These are phyloP conservation scores for Castanea crenata DNA, from an alignment of 306 rosid genomes.

Conservation along the genomic window DNA sequence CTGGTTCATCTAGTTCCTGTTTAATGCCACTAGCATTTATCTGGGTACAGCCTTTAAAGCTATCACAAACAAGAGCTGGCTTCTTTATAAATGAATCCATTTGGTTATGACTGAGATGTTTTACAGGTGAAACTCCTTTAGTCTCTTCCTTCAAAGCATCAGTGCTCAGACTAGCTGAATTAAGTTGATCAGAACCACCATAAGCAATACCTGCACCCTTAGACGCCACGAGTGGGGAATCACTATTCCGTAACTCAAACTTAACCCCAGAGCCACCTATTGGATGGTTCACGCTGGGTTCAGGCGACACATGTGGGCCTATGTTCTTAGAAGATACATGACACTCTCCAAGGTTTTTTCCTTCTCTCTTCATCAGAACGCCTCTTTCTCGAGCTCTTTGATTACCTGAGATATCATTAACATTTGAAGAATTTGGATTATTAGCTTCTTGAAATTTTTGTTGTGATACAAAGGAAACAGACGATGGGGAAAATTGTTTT, in stretches of 20 bases:
- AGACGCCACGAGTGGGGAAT: constrained; percentile 30
- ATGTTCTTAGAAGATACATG: constrained; percentile 39
- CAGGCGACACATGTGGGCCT: constrained; percentile 39
- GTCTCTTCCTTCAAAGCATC: constrained; percentile 39
- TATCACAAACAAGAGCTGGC: constrained; percentile 33
- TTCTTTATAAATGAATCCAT: constrained; percentile 37
- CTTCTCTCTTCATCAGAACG: constrained; percentile 41
- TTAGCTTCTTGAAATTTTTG: constrained; percentile 27
- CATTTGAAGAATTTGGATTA: constrained; percentile 39
- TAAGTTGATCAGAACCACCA: constrained; percentile 34
- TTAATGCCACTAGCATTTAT: constrained; percentile 39
- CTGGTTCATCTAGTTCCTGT: constrained; percentile 35
- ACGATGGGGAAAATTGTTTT: constrained; percentile 37
- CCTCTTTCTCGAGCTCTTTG: constrained; percentile 39
- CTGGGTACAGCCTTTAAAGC: constrained; percentile 37
- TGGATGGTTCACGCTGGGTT: constrained; percentile 27
- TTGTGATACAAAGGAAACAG: constrained; percentile 26
- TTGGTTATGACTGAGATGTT: constrained; percentile 31
- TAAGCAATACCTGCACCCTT: constrained; percentile 35
- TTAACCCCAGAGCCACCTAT: constrained; percentile 39
- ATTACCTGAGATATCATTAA: constrained; percentile 34
- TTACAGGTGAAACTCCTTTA: constrained; percentile 27
- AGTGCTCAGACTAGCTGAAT: constrained; percentile 32
- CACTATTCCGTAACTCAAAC: constrained; percentile 38
- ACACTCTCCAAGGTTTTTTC: constrained; percentile 40